Conservation (phyloP, 306 rosid species). For the Spatholobus suberectus region DNA sequence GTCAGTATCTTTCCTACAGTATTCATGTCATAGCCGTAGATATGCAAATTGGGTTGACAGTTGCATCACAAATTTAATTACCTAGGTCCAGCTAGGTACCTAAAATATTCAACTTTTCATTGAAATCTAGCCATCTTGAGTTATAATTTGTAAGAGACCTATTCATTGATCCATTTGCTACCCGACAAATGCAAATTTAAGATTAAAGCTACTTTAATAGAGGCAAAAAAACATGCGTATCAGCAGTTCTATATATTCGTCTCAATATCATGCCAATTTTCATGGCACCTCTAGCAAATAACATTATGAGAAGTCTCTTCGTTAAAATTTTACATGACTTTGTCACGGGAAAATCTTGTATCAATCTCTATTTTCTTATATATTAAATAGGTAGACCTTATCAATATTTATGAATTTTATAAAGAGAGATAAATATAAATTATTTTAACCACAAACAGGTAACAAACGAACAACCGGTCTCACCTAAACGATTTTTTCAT, state of each 20-base stretch:
- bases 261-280: not conserved
- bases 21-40: not conserved
- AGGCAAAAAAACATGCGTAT: not conserved
- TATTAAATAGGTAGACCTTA: not conserved
- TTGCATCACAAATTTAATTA: conserved; percentile 32
- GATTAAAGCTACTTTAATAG: not conserved
- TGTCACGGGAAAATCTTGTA: not conserved
- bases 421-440: not conserved
- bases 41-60: conserved; percentile 33
- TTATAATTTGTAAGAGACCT: conserved; percentile 19
- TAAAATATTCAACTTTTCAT: conserved; percentile 45
- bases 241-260: not conserved
- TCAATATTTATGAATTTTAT: not conserved
- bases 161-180: not conserved
- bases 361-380: not conserved
- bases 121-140: conserved; percentile 25
- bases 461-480: not conserved
- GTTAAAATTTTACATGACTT: not conserved
- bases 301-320: not conserved
- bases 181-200: conserved; percentile 21
- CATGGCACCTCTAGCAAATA: not conserved
- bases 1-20: conserved; percentile 3
- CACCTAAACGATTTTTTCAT: not conserved
- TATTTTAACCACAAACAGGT: not conserved
- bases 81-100: conserved; percentile 18